Evolutionary conservation across 148 eudicot genomes (phyloP).

Genomic region (Nepenthes gracilis): DNA sequence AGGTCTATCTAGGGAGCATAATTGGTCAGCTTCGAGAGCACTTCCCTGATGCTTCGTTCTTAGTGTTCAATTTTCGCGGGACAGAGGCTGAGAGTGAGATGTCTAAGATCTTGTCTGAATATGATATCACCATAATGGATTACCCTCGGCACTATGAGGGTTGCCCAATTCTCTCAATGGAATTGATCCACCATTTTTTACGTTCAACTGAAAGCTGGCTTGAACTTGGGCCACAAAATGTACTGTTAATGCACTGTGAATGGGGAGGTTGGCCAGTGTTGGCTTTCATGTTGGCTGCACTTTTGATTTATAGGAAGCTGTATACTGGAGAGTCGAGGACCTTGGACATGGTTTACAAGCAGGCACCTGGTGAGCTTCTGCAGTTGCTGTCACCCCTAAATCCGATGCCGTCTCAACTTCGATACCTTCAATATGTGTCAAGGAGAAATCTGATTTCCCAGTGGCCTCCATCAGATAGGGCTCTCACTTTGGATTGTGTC

Average conservation of each 20-base stretch:
- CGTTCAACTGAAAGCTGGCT: slow-evolving; percentile 94
- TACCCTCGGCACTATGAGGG: slow-evolving; percentile 82
- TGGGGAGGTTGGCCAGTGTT: slow-evolving; percentile 91
- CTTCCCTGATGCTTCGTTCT: slow-evolving; percentile 64
- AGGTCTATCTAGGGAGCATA: slow-evolving; percentile 47
- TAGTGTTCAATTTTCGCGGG: slow-evolving; percentile 67
- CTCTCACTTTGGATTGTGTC: slow-evolving; percentile 67
- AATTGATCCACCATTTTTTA: slow-evolving; percentile 73
- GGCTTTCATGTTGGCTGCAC: slow-evolving; percentile 83
- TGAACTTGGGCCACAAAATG: slow-evolving; percentile 57
- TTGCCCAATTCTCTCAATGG: slow-evolving; percentile 73
- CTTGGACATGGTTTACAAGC: slow-evolving; percentile 84
- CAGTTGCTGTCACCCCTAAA: slow-evolving; percentile 47
- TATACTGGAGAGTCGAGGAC: slow-evolving; percentile 79
- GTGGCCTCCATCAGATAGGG: slow-evolving; percentile 85
- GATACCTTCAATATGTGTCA: slow-evolving; percentile 84
- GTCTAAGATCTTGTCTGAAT: slow-evolving; percentile 50
- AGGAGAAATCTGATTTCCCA: slow-evolving; percentile 72
- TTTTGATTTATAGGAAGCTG: slow-evolving; percentile 62
- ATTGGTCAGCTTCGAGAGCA: slow-evolving; percentile 45
- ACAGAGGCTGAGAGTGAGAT: slow-evolving; percentile 33
- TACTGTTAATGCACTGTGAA: slow-evolving; percentile 87
- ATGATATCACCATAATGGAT: slow-evolving; percentile 80
- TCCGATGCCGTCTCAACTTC: slow-evolving; percentile 81
- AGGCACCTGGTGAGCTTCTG: slow-evolving; percentile 80